Base-by-base conservation (phyloP, 148 eudicot genomes). In the Amaranthus palmeri region DNA sequence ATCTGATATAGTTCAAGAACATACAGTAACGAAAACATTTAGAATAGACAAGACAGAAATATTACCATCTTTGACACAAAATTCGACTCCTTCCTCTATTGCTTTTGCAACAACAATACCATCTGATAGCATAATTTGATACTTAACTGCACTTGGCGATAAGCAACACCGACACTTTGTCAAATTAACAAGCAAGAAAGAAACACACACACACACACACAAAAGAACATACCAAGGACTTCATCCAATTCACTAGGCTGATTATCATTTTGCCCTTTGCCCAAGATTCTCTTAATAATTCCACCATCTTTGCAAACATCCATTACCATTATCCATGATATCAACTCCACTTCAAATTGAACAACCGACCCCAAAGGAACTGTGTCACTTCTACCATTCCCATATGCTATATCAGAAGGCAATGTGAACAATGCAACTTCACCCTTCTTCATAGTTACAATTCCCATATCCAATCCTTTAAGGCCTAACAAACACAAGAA, bases 291-390 rank as follows among this genome's bases (percentile, higher is more conserved):
- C 83, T 88, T 88, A 57, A 86, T 70, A 61, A 88, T 79, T n/a
- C 90, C 90, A 73, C 90, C 92, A 86, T 88, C 92, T 80, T 77
- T 86, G 80, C 83, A 86, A 64, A 86, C 68, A 80, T 86, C 92
- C 61, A 81, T 80, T 25, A 88, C 83, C 17, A 73, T 78, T 62
- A 86, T 86, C 90, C 90, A 88, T 53, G 88, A 86, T 56, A 84
- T 44, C 44, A 88, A 84, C 62, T 86, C 90, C 40, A 84, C 88
- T 73, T 84, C 84, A 78, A 82, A 79, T 76, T 81, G 90, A 74
- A 84, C 56, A 67, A 65, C 49, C 6, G 83, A 74, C 62, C 79
- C 74, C 3, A 77, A 74, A 4, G 86, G 84, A 53, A 88, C 83
- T 6, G 80, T 83, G 12, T 72, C 75, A 3, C 7, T 17, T 58